phyloP scores from a whole-genome alignment of 768 basidiomycete species.

The Naganishia friedmannii region DNA sequence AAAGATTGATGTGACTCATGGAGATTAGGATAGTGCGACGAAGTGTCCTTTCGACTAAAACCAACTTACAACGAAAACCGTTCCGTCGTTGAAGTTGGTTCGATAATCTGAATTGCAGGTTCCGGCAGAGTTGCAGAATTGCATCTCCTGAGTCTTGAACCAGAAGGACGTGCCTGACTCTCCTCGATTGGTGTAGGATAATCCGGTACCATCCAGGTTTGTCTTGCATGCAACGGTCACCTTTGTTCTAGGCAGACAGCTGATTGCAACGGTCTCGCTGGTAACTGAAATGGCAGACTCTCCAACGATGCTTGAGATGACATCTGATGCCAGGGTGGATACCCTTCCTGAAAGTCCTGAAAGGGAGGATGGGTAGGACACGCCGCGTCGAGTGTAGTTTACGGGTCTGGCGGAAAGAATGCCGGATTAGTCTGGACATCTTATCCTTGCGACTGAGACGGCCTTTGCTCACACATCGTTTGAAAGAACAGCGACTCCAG shows the following conservation, averaged over 20 bases:
- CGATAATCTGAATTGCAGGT: not conserved
- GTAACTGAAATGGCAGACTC: not conserved
- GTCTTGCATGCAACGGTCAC: conserved; percentile 5
- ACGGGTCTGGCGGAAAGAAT: not conserved
- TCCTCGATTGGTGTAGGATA: not conserved
- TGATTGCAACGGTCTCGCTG: conserved; percentile 5
- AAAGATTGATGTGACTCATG: too few relatives aligned
- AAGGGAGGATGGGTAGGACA: not conserved
- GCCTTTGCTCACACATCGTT: conserved; percentile 4
- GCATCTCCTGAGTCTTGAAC: conserved; percentile 6
- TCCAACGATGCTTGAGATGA: conserved; percentile 7
- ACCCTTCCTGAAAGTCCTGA: conserved; percentile 10
- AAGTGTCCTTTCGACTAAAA: not conserved
- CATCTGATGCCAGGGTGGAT: conserved; percentile 9
- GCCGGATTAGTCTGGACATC: not conserved
- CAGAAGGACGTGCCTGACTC: not conserved
- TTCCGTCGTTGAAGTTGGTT: conserved; percentile 2
- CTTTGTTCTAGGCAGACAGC: conserved; percentile 7
- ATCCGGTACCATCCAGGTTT: conserved; percentile 7
- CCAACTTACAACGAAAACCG: conserved; percentile 3
- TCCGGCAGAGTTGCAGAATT: conserved; percentile 6
- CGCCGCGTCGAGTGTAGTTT: conserved; percentile 8
- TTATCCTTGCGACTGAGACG: not conserved
- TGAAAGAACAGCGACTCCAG: conserved; percentile 13
- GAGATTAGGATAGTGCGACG: not conserved